Conservation (phyloP, 2,329 filamentous ascomycete genomes). For the Cryphonectria nitschkei region DNA sequence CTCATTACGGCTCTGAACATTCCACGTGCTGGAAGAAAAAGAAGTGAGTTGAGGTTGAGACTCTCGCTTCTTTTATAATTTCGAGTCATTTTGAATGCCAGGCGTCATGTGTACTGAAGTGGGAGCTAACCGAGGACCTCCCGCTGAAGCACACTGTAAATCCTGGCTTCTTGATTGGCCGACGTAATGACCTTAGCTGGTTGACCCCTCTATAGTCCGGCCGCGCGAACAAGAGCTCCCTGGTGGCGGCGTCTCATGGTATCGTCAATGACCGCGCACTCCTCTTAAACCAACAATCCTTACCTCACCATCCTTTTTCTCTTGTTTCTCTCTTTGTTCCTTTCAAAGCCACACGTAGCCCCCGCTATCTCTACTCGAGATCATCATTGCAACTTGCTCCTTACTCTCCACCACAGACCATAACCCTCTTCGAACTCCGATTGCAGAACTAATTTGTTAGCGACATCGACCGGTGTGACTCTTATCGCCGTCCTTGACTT, state of each 20-base stretch:
- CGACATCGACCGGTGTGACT: conserved; percentile 6
- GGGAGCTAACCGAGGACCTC: not conserved
- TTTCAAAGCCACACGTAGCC: not conserved
- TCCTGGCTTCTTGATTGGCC: conserved; percentile 14
- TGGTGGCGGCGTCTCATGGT: not conserved
- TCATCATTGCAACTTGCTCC: not conserved
- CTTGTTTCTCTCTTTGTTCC: not conserved
- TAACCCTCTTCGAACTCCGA: not conserved
- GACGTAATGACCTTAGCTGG: conserved; percentile 5
- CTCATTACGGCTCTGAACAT: not conserved
- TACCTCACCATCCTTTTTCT: not conserved
- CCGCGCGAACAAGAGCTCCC: not conserved
- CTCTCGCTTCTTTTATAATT: not conserved
- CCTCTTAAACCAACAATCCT: not conserved
- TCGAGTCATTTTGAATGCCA: not conserved
- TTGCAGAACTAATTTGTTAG: not conserved
- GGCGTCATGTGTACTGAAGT: conserved; percentile 3
- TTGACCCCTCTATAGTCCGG: not conserved
- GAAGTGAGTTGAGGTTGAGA: not conserved
- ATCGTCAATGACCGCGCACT: conserved; percentile 1
- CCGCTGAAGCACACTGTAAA: conserved; percentile 16
- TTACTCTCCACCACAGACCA: not conserved
- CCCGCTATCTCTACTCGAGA: not conserved
- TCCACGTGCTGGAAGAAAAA: not conserved
- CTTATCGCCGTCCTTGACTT: not conserved